Evolutionary conservation across 305 asterid genomes (phyloP).

Genomic region (Coffea humblotiana): DNA sequence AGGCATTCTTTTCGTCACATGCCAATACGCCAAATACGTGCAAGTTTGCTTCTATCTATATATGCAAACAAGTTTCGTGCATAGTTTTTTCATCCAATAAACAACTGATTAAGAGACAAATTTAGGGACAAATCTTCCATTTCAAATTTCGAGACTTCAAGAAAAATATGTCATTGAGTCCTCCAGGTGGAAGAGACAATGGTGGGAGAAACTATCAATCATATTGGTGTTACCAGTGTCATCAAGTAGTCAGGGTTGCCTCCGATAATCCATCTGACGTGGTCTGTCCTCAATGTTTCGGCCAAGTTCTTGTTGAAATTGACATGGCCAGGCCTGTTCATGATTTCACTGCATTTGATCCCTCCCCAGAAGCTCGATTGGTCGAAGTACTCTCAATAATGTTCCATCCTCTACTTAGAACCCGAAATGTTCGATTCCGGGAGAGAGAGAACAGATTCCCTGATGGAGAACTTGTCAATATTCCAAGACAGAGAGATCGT

Average conservation of each 20-base stretch:
- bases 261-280: constrained; percentile 38
- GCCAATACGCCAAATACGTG: constrained; percentile 12
- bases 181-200: constrained; percentile 23
- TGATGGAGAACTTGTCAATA: not conserved
- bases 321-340: constrained; percentile 44
- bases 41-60: constrained; percentile 9
- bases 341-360: constrained; percentile 70
- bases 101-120: not conserved
- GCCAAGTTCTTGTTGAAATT: constrained; percentile 59
- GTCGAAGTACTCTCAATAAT: constrained; percentile 69
- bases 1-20: constrained; percentile 52
- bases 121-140: not conserved
- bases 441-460: not conserved
- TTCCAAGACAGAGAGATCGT: constrained; percentile 3
- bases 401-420: constrained; percentile 43
- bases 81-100: not conserved
- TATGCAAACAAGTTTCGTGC: constrained; percentile 17
- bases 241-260: constrained; percentile 52
- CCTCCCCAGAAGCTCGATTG: constrained; percentile 81
- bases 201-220: constrained; percentile 38
- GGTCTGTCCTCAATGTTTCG: constrained; percentile 70
- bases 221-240: constrained; percentile 93
- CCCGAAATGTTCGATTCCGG: constrained; percentile 9
- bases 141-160: not conserved
- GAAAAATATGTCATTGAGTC: constrained; percentile 37